Percentiles rank a stretch among this genome's conserved stretches.
Evolutionary conservation across 2,329 filamentous ascomycete genomes (phyloP).

Genomic region (Colletotrichum coccodes): DNA sequence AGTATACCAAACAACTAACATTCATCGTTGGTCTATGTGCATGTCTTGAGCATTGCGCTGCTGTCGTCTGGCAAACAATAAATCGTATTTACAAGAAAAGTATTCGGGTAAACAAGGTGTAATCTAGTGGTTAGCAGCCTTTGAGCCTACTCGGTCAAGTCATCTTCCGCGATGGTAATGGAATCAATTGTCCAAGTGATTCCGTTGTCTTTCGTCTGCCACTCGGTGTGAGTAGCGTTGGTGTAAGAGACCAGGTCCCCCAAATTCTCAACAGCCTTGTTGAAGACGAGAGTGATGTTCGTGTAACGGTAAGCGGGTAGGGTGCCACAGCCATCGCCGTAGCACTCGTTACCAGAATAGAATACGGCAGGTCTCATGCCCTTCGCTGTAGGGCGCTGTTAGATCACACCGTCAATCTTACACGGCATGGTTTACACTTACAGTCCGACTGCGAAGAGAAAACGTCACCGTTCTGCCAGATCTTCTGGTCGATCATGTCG

Average conservation of each 20-base stretch:
- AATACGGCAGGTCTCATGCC: slow-evolving; percentile 19
- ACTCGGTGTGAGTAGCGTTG: slow-evolving; percentile 18
- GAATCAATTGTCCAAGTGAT: slow-evolving; percentile 17
- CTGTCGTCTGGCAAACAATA: no score
- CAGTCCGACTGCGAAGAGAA: slow-evolving; percentile 16
- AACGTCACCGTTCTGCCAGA: slow-evolving; percentile 7
- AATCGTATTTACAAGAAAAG: no score
- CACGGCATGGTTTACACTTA: neutral
- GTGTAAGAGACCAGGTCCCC: slow-evolving; percentile 13
- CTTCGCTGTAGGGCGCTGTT: slow-evolving; percentile 1
- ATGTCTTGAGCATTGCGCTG: no score
- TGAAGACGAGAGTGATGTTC: slow-evolving; percentile 22
- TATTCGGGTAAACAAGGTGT: no score
- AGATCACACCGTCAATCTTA: neutral
- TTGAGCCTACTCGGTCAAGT: slow-evolving; percentile 4
- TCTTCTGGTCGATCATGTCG: slow-evolving; percentile 21
- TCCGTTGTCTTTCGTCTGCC: slow-evolving; percentile 19
- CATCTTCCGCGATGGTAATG: slow-evolving; percentile 19
- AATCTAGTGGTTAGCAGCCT: no score
- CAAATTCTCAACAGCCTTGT: slow-evolving; percentile 10
- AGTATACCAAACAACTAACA: no score
- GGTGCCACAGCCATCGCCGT: slow-evolving; percentile 16
- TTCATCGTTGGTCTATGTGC: no score
- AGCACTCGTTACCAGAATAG: slow-evolving; percentile 25
- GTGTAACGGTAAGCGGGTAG: slow-evolving; percentile 11